Percentiles rank a stretch among this genome's conserved stretches.
Evolutionary conservation across 2,329 filamentous ascomycete genomes (phyloP).

Genomic region (Cylindrodendrum hubeiense): DNA sequence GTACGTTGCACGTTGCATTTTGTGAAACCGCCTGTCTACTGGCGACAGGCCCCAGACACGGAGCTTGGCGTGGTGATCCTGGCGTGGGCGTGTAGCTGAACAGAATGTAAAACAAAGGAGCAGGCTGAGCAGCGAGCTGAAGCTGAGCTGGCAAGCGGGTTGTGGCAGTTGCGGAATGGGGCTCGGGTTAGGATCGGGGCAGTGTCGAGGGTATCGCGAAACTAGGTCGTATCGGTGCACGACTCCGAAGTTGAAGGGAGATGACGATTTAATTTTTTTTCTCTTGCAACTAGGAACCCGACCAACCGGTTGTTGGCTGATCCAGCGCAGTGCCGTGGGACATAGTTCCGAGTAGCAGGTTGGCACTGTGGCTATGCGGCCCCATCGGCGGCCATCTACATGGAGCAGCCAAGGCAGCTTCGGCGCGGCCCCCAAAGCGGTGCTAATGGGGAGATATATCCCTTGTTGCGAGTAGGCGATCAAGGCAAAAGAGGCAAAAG

Average conservation of each 20-base stretch:
- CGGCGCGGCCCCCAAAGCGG: constrained; percentile 16
- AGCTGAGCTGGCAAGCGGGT: neutral
- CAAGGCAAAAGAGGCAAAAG: too few species aligned
- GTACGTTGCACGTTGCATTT: too few species aligned
- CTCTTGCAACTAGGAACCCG: neutral
- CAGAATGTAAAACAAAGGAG: neutral
- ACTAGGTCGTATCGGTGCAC: neutral
- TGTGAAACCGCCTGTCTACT: constrained; percentile 8
- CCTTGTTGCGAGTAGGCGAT: too few species aligned
- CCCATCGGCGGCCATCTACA: constrained; percentile 5
- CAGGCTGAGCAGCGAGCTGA: neutral
- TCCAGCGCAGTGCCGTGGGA: too few species aligned
- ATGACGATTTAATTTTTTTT: too few species aligned
- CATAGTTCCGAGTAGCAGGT: neutral
- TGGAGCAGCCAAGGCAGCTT: constrained; percentile 4
- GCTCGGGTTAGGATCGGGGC: neutral
- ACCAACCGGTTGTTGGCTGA: neutral
- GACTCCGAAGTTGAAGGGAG: neutral
- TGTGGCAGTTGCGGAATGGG: neutral
- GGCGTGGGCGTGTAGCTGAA: neutral
- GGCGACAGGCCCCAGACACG: neutral
- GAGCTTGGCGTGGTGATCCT: neutral
- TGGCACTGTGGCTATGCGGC: constrained; percentile 22
- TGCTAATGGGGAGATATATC: neutral
- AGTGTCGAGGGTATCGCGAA: neutral